Evolutionary conservation across 441 rosid species (phyloP).

Genomic region (Bruguiera hainesii): DNA sequence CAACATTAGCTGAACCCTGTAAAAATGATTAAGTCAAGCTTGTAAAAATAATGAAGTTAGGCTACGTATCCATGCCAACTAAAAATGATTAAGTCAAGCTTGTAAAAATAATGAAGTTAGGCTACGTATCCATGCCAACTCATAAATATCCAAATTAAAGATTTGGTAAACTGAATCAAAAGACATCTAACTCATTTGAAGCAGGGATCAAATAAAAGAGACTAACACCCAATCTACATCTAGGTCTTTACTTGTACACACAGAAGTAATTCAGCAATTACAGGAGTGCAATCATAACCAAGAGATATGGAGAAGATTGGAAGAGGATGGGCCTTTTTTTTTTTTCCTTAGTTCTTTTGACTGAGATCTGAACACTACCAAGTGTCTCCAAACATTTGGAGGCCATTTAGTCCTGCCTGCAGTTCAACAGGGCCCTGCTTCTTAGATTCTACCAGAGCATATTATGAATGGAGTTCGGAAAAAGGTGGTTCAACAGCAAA

Average conservation of each 20-base stretch:
- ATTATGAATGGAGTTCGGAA: too few relatives aligned
- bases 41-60: too few relatives aligned
- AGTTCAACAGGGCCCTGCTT: neutral
- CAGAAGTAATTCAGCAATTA: neutral
- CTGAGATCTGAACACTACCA: neutral
- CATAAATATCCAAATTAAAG: neutral
- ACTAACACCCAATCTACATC: neutral
- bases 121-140: too few relatives aligned
- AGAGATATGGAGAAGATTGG: neutral
- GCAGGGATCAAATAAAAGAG: too few relatives aligned
- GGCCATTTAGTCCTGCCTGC: neutral
- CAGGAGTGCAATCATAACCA: neutral
- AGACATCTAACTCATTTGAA: neutral
- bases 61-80: too few relatives aligned
- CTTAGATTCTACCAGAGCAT: neutral
- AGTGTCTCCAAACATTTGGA: neutral
- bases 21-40: slow-evolving; percentile 22
- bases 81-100: slow-evolving; percentile 22
- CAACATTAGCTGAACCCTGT: slow-evolving; percentile 97
- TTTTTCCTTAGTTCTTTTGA: neutral
- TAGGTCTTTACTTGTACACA: neutral
- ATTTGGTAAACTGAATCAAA: neutral
- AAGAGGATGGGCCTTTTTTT: neutral
- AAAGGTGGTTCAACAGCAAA: too few relatives aligned
- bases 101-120: too few relatives aligned